These are phyloP conservation scores for Gonium pectorale DNA, from an alignment of 139 green algal species.

Conservation along the genomic window DNA sequence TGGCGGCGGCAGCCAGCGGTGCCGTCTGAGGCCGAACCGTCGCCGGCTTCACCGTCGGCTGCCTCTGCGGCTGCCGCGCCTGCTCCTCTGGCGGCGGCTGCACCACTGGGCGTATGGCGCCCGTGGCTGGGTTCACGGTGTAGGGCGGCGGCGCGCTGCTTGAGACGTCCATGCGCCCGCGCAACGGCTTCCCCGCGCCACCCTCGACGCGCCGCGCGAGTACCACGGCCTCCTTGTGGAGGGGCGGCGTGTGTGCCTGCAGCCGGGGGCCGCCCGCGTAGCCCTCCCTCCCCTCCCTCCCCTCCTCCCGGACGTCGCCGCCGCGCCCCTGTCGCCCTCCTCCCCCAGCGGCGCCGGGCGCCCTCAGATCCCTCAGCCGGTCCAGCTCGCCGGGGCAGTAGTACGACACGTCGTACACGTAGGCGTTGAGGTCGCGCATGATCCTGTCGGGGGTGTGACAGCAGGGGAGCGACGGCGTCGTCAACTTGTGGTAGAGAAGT, in stretches of 20 bases:
- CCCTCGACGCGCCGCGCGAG: background rate
- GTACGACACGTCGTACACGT: conserved; percentile 44
- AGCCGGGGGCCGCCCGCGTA: background rate
- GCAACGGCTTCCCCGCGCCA: too few species aligned
- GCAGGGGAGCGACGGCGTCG: too few species aligned
- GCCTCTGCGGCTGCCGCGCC: background rate
- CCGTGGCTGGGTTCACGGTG: conserved; percentile 7
- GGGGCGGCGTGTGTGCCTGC: background rate
- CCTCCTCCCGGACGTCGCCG: too few species aligned
- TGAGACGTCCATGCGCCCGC: too few species aligned
- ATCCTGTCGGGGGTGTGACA: conserved; percentile 3
- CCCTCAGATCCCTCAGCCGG: background rate
- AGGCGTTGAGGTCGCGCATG: conserved; percentile 39
- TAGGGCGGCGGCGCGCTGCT: too few species aligned
- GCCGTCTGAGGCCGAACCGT: background rate
- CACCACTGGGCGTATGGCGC: background rate
- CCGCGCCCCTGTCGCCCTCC: conserved; percentile 8
- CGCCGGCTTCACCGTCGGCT: background rate
- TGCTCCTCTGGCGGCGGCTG: background rate
- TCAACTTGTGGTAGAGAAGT: background rate
- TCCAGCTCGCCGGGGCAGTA: conserved; percentile 36
- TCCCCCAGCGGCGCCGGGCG: background rate
- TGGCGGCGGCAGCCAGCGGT: background rate
- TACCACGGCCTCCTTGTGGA: background rate
- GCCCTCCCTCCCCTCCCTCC: too few species aligned